phyloP scores from a whole-genome alignment of 2,329 filamentous ascomycete species.

The Alternaria incomplexa region DNA sequence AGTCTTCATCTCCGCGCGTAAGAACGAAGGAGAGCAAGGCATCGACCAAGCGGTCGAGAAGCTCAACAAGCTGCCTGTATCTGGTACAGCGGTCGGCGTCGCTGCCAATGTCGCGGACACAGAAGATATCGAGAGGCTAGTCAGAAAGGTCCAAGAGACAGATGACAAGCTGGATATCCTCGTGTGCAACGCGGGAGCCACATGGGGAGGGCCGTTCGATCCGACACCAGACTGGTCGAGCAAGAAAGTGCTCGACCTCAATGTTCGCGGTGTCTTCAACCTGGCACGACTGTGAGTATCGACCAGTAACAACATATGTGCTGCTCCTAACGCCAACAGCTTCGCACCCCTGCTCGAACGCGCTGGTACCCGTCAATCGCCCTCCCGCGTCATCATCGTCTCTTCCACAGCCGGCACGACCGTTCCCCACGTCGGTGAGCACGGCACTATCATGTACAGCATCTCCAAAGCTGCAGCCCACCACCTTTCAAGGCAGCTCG shows the following conservation, averaged over 20 bases:
- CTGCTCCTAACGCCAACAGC: slow-evolving; percentile 21
- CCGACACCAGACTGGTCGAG: slow-evolving; percentile 44
- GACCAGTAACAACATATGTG: too few relatives aligned
- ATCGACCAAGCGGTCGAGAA: slow-evolving; percentile 48
- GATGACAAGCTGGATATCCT: slow-evolving; percentile 46
- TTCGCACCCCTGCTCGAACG: slow-evolving; percentile 46
- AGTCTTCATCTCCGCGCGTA: slow-evolving; percentile 49
- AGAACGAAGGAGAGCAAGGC: slow-evolving; percentile 45
- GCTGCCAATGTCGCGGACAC: slow-evolving; percentile 48
- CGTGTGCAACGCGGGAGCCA: slow-evolving; percentile 49
- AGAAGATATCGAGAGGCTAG: slow-evolving; percentile 44
- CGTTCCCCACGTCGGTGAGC: slow-evolving; percentile 46
- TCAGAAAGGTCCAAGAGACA: slow-evolving; percentile 40
- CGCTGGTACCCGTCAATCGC: slow-evolving; percentile 38
- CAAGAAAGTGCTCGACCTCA: slow-evolving; percentile 48
- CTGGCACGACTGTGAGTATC: slow-evolving; percentile 41
- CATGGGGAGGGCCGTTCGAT: slow-evolving; percentile 49
- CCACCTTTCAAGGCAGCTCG: slow-evolving; percentile 48
- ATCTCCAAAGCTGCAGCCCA: slow-evolving; percentile 50
- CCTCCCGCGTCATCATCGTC: slow-evolving; percentile 48
- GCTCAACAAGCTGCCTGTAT: slow-evolving; percentile 47
- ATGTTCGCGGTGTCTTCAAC: slow-evolving; percentile 51
- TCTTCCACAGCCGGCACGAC: slow-evolving; percentile 45
- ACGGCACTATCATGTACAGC: slow-evolving; percentile 50
- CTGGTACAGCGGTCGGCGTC: slow-evolving; percentile 43